These are phyloP conservation scores for Borovskyia barvae DNA, from an alignment of 208 protist genomes.

Conservation along the genomic window DNA sequence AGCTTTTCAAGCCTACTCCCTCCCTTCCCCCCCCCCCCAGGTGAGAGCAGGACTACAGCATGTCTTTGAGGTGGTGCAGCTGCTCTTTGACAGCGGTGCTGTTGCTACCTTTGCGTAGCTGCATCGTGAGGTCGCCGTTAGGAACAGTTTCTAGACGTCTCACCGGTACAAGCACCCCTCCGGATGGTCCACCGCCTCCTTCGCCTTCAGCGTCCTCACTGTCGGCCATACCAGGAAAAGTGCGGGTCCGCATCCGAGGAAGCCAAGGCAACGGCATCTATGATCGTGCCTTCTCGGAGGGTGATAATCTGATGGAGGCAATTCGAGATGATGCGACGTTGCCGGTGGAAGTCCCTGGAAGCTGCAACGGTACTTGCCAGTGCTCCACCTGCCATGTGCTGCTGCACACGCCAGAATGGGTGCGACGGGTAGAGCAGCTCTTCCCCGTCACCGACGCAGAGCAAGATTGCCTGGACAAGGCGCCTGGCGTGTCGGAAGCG, in stretches of 20 bases:
- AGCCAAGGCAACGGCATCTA: conserved; percentile 27
- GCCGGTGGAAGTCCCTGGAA: conserved; percentile 62
- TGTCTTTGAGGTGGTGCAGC: too few relatives aligned
- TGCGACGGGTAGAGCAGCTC: conserved; percentile 69
- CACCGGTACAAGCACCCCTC: too few relatives aligned
- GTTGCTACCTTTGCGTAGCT: too few relatives aligned
- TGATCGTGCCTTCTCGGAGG: conserved; percentile 26
- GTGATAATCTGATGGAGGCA: conserved; percentile 83
- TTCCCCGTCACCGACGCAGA: conserved; percentile 66
- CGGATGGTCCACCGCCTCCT: too few relatives aligned
- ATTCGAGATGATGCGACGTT: conserved; percentile 73
- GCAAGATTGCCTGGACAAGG: conserved; percentile 50
- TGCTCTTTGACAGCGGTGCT: too few relatives aligned
- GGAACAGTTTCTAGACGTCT: too few relatives aligned
- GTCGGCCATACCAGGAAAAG: conserved; percentile 14
- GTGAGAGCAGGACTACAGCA: too few relatives aligned
- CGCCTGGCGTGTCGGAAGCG: conserved; percentile 23
- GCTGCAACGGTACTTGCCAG: conserved; percentile 90
- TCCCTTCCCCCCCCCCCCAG: too few relatives aligned
- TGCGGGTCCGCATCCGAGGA: conserved; percentile 35
- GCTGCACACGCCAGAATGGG: conserved; percentile 71
- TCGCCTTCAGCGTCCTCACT: not conserved
- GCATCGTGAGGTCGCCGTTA: too few relatives aligned
- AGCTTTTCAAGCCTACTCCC: too few relatives aligned
- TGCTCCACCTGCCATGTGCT: conserved; percentile 96